Base-by-base conservation (phyloP, 164 flowering plant species). In the Sextonia rubra region DNA sequence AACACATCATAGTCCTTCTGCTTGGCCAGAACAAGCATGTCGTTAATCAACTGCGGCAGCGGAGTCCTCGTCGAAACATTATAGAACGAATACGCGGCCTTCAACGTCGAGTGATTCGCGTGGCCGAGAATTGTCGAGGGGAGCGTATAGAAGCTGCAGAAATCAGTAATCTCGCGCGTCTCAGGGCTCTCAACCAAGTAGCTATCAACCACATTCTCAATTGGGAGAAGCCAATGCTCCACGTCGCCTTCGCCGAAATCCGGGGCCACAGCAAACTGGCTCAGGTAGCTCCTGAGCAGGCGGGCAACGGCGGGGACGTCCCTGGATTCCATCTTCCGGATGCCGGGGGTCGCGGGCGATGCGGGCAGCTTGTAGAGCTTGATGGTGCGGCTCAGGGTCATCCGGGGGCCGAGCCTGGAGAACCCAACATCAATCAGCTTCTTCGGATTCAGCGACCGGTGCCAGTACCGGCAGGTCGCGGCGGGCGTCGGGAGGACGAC, bases 341-440 rank as follows among this genome's bases (percentile, higher is more conserved):
- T 84, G 56, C 89, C 89, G 17, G 85, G 85, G 8, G 87, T 86
- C 3, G 75, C 74, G 2, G 85, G 73, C 15, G 83, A 72, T 9
- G 80, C 87, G 0, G 89, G 87, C 48, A 86, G 66, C 76, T 86
- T 86, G 73, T 83, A 86, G 47, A 86, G 82, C 80, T 84, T 86
- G 26, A 86, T 84, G 0, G 89, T 86, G 6, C 89, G 78, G 78
- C 89, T 86, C 87, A 86, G 84, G 3, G 89, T 86, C 89, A 86
- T 86, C 64, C 87, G 71, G 6, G 89, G 81, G 14, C 89, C 89
- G 61, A 86, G 85, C 75, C 89, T 81, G 15, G 89, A 86, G 76
- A 86, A 86, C 22, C 87, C 87, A 64, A 86, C 86, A 72, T 86
- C 88, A 44, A 86, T 86, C 48, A 86, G 86, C 67, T 86, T 86